Conservation (phyloP, 1,284 basidiomycete species). For the Puccinia triticina region DNA sequence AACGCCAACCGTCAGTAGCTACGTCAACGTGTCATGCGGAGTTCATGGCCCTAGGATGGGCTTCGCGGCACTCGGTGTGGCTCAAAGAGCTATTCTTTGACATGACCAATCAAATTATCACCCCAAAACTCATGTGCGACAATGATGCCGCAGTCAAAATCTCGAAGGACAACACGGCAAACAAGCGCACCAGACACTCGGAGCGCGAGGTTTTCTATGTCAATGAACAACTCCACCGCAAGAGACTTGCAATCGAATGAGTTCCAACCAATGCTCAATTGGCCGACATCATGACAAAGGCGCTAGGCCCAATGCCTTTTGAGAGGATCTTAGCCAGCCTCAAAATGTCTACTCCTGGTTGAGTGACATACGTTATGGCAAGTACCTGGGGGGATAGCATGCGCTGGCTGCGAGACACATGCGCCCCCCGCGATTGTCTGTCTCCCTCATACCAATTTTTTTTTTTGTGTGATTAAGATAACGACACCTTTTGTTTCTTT, state of each 20-base stretch:
- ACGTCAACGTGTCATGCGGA: neutral
- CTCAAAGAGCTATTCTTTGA: slow-evolving; percentile 12
- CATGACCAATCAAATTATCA: neutral
- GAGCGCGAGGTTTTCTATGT: neutral
- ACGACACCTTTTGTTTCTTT: neutral
- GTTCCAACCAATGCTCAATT: neutral
- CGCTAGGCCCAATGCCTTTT: neutral
- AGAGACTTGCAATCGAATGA: neutral
- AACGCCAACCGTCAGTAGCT: neutral
- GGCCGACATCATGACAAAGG: slow-evolving; percentile 30
- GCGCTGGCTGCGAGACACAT: slow-evolving; percentile 10
- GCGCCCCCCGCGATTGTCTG: neutral
- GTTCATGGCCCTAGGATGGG: neutral
- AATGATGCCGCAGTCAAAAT: neutral
- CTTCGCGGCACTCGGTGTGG: neutral
- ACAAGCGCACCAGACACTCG: neutral
- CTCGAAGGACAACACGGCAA: slow-evolving; percentile 1
- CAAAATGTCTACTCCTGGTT: neutral
- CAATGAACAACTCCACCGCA: neutral
- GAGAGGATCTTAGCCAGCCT: slow-evolving; percentile 18
- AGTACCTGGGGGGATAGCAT: slow-evolving; percentile 4
- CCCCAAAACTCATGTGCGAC: slow-evolving; percentile 6
- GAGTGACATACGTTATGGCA: neutral
- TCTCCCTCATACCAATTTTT: neutral
- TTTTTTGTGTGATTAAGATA: neutral